Evolutionary conservation across 2,329 filamentous ascomycete species (phyloP).

Genomic region (Xylariaceae sp.): DNA sequence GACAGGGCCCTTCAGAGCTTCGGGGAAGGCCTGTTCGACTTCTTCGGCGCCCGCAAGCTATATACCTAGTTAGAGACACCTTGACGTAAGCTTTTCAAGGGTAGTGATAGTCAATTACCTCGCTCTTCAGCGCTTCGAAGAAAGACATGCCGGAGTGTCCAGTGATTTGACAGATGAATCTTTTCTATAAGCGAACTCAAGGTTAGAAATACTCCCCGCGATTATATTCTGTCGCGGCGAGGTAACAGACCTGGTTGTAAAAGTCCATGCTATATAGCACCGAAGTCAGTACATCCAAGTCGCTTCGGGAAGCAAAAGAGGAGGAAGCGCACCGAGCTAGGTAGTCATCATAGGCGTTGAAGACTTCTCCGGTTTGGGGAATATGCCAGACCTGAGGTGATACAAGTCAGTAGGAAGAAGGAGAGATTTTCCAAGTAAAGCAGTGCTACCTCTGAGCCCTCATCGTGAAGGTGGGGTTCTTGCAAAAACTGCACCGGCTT

Average conservation of each 20-base stretch:
- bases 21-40: slow-evolving; percentile 88
- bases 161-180: slow-evolving; percentile 94
- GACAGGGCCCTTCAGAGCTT: slow-evolving; percentile 85
- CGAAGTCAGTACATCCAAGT: slow-evolving; percentile 21
- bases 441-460: slow-evolving; percentile 69
- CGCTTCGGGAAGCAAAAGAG: not conserved
- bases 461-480: slow-evolving; percentile 68
- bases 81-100: not conserved
- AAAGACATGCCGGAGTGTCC: slow-evolving; percentile 88
- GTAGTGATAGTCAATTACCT: slow-evolving; percentile 55
- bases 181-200: slow-evolving; percentile 50
- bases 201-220: not conserved
- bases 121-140: slow-evolving; percentile 87
- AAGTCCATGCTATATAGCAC: slow-evolving; percentile 71
- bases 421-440: slow-evolving; percentile 3
- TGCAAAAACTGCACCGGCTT: slow-evolving; percentile 86
- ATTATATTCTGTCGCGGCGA: not conserved
- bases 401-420: slow-evolving; percentile 16
- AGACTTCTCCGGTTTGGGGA: slow-evolving; percentile 83
- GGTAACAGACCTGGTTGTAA: slow-evolving; percentile 73
- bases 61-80: slow-evolving; percentile 19
- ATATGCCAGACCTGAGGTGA: slow-evolving; percentile 82
- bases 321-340: slow-evolving; percentile 63
- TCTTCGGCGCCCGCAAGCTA: slow-evolving; percentile 77
- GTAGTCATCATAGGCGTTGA: slow-evolving; percentile 84